Conservation (phyloP, 1,139 yeast genomes). For the Saccharomyces hybrid region DNA sequence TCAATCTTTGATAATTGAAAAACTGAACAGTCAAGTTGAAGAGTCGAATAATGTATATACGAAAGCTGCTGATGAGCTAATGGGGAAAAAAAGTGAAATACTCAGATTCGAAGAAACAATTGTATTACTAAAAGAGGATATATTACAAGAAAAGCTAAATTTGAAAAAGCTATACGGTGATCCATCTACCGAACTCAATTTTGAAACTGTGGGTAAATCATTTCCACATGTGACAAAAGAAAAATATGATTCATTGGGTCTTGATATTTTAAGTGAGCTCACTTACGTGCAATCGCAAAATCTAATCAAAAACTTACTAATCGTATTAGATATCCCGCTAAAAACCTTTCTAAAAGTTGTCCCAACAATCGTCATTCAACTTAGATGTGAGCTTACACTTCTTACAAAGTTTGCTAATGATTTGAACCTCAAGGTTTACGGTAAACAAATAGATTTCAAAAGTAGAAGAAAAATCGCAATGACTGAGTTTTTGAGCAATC, state of each 20-base stretch:
- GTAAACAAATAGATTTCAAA: slow-evolving; percentile 16
- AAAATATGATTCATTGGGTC: slow-evolving; percentile 19
- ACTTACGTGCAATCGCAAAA: slow-evolving; percentile 32
- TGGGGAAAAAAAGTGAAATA: not conserved
- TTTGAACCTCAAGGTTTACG: slow-evolving; percentile 23
- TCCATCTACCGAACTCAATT: slow-evolving; percentile 8
- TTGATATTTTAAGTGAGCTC: no score
- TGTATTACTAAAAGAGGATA: not conserved
- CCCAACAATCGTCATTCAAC: slow-evolving; percentile 24
- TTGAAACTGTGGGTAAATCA: slow-evolving; percentile 9
- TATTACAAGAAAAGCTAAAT: not conserved
- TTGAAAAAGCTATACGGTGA: slow-evolving; percentile 10
- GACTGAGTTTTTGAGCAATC: slow-evolving; percentile 14
- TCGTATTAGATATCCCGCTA: slow-evolving; percentile 30
- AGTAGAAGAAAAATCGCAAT: slow-evolving; percentile 15
- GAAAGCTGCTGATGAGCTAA: not conserved
- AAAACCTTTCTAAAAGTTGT: slow-evolving; percentile 23
- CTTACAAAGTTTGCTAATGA: slow-evolving; percentile 26
- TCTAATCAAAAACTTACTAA: slow-evolving; percentile 27
- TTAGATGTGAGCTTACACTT: slow-evolving; percentile 25
- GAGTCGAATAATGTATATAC: not conserved
- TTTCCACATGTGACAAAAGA: slow-evolving; percentile 12
- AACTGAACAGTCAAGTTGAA: no score
- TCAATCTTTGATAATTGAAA: no score
- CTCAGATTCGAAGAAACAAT: not conserved